Evolutionary conservation across 2,329 filamentous ascomycete species (phyloP).

Genomic region (Botrytis porri): DNA sequence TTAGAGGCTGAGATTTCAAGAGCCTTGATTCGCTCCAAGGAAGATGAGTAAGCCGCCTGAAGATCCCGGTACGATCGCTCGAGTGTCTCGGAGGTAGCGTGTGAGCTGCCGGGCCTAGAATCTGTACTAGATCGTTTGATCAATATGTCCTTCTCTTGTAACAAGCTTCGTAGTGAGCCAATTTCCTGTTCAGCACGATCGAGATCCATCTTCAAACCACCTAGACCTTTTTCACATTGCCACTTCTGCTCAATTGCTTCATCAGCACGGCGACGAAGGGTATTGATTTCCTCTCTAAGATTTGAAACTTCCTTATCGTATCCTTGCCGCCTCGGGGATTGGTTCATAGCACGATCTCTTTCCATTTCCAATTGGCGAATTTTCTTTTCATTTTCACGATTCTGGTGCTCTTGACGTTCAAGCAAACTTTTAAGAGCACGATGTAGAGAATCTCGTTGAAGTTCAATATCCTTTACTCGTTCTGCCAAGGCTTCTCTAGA

Average conservation of each 20-base stretch:
- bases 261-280: slow-evolving; percentile 81
- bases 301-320: slow-evolving; percentile 81
- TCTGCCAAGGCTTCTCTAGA: slow-evolving; percentile 69
- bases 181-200: slow-evolving; percentile 95
- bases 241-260: slow-evolving; percentile 95
- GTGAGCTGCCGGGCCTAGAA: slow-evolving; percentile 42
- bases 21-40: slow-evolving; percentile 63
- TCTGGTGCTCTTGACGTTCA: slow-evolving; percentile 80
- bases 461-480: slow-evolving; percentile 85
- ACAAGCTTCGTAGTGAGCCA: slow-evolving; percentile 70
- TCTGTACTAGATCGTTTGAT: slow-evolving; percentile 52
- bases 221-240: slow-evolving; percentile 87
- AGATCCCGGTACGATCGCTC: slow-evolving; percentile 73
- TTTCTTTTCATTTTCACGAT: slow-evolving; percentile 77
- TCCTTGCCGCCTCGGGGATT: slow-evolving; percentile 68
- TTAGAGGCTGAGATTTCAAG: slow-evolving; percentile 52
- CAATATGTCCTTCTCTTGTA: slow-evolving; percentile 79
- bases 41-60: slow-evolving; percentile 66
- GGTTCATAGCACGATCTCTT: slow-evolving; percentile 67
- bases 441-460: slow-evolving; percentile 90
- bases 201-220: slow-evolving; percentile 90
- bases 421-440: slow-evolving; percentile 80
- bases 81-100: slow-evolving; percentile 67
- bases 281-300: slow-evolving; percentile 79
- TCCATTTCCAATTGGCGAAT: slow-evolving; percentile 75